Evolutionary conservation across 768 basidiomycete genomes (phyloP).

Genomic region (Amanita polypyramis): DNA sequence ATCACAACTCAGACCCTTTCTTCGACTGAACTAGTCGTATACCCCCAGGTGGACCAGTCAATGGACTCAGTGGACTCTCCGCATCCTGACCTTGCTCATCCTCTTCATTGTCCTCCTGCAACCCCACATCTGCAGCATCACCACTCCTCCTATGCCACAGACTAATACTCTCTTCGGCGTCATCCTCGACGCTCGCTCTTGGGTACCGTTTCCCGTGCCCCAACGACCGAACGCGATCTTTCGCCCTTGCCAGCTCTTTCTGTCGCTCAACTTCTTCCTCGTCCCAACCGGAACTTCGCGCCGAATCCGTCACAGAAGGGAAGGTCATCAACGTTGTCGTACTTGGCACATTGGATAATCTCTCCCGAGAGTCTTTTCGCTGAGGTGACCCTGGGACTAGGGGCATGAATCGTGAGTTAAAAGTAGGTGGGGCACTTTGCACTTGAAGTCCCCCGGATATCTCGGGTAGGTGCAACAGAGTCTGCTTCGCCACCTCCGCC

Average conservation of each 20-base stretch:
- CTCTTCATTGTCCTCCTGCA: constrained; percentile 10
- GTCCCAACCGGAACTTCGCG: constrained; percentile 26
- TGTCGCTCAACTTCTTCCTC: constrained; percentile 18
- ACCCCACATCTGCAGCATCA: constrained; percentile 14
- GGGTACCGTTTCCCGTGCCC: constrained; percentile 31
- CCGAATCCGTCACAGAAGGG: constrained; percentile 43
- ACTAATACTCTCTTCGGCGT: constrained; percentile 51
- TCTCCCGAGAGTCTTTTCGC: constrained; percentile 26
- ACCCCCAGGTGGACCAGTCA: constrained; percentile 15
- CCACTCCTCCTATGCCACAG: constrained; percentile 29
- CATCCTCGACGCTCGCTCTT: constrained; percentile 38
- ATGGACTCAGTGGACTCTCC: constrained; percentile 12
- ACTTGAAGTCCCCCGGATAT: constrained; percentile 23
- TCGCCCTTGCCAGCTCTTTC: constrained; percentile 16
- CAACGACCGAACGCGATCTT: constrained; percentile 23
- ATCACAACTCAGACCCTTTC: not conserved
- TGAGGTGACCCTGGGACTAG: constrained; percentile 11
- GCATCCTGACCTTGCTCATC: constrained; percentile 17
- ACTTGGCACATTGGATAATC: constrained; percentile 22
- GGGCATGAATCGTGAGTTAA: constrained; percentile 22
- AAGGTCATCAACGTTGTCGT: constrained; percentile 25
- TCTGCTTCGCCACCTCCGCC: constrained; percentile 15
- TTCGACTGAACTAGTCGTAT: constrained; percentile 29
- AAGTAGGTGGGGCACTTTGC: constrained; percentile 36
- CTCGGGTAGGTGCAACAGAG: constrained; percentile 21